Percentiles rank a stretch among this genome's conserved stretches.
Evolutionary conservation across 1,284 basidiomycete genomes (phyloP).

Genomic region (Pseudozyma tsukubaensis): DNA sequence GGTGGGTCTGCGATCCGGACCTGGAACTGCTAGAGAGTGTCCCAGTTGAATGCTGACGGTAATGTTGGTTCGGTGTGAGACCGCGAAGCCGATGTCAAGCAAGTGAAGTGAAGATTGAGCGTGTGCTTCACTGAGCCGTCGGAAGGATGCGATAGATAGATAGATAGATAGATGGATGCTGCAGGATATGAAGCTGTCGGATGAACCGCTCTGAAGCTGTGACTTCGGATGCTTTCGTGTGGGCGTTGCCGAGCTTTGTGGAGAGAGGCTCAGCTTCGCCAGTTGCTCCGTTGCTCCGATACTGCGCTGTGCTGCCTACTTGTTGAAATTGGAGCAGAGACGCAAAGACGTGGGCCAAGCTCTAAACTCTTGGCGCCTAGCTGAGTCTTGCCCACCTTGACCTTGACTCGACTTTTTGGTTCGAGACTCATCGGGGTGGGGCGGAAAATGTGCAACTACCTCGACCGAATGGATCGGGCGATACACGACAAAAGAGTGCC

Average conservation of each 20-base stretch:
- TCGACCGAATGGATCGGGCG: slow-evolving; percentile 4
- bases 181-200: too few relatives aligned
- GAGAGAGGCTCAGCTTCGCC: background rate
- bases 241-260: background rate
- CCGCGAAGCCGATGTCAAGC: too few relatives aligned
- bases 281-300: background rate
- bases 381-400: slow-evolving; percentile 19
- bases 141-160: too few relatives aligned
- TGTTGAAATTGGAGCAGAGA: background rate
- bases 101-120: background rate
- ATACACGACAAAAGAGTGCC: background rate
- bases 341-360: slow-evolving; percentile 20
- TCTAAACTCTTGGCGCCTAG: slow-evolving; percentile 11
- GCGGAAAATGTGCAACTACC: background rate
- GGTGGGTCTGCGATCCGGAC: too few relatives aligned
- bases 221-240: background rate
- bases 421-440: slow-evolving; percentile 9
- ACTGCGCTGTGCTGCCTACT: background rate
- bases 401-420: slow-evolving; percentile 12
- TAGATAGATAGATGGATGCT: too few relatives aligned
- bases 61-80: too few relatives aligned
- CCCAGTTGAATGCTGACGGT: too few relatives aligned
- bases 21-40: too few relatives aligned
- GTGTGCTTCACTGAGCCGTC: too few relatives aligned
- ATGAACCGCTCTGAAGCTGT: background rate